Conservation (phyloP, 306 rosid genomes). For the Dalbergia cultrata region DNA sequence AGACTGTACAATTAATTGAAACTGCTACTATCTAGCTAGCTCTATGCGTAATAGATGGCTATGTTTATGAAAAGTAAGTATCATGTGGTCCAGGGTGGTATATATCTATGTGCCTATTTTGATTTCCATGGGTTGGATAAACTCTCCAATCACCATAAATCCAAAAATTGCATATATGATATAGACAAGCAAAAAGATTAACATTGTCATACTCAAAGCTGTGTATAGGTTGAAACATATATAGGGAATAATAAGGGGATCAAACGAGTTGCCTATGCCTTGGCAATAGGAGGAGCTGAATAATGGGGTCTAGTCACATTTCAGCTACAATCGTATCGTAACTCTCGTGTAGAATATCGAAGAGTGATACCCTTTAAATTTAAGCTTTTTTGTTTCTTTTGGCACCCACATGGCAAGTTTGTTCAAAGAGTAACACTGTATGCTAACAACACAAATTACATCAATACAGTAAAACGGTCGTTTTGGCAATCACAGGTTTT, state of each 20-base stretch:
- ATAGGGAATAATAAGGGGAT: background rate
- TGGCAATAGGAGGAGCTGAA: background rate
- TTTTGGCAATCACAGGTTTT: no score
- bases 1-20: conserved; percentile 44
- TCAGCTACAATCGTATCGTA: conserved; percentile 35
- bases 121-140: conserved; percentile 47
- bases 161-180: conserved; percentile 39
- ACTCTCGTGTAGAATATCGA: background rate
- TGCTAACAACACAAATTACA: no score
- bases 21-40: conserved; percentile 39
- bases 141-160: conserved; percentile 50
- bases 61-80: conserved; percentile 46
- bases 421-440: no score
- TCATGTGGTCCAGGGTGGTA: conserved; percentile 59
- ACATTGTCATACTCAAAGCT: conserved; percentile 46
- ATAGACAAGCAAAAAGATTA: conserved; percentile 49
- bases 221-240: conserved; percentile 26
- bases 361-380: no score
- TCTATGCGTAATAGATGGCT: conserved; percentile 38
- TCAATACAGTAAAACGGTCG: no score
- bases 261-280: conserved; percentile 37
- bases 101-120: conserved; percentile 46
- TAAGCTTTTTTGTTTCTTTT: conserved; percentile 7
- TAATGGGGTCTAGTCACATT: conserved; percentile 44
- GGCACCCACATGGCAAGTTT: background rate